A percentile compares a stretch with the other conserved stretches of the same genome.
phyloP scores from a whole-genome alignment of 1,284 basidiomycete species.

The Mycosarcoma mackinlayi region DNA sequence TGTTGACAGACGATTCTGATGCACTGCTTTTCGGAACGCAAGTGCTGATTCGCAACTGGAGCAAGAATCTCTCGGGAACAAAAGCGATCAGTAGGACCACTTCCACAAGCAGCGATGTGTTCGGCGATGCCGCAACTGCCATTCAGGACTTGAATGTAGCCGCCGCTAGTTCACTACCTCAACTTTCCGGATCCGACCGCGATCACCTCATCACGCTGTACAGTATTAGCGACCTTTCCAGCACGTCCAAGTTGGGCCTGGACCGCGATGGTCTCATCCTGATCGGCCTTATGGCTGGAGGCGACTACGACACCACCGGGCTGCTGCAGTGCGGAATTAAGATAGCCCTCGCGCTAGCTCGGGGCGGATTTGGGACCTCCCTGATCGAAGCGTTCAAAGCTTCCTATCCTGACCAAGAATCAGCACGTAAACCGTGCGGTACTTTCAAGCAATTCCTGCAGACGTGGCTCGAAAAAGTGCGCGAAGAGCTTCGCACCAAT shows the following conservation, averaged over 20 bases:
- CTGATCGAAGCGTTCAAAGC: conserved; percentile 73
- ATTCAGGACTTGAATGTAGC: not conserved
- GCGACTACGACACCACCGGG: conserved; percentile 79
- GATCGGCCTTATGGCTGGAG: conserved; percentile 85
- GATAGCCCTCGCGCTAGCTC: conserved; percentile 70
- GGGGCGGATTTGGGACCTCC: conserved; percentile 69
- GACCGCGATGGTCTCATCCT: conserved; percentile 82
- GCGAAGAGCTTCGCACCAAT: conserved; percentile 54
- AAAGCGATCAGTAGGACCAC: conserved; percentile 25
- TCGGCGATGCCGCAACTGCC: conserved; percentile 7
- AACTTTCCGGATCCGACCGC: conserved; percentile 25
- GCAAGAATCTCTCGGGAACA: conserved; percentile 38
- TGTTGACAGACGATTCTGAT: conserved; percentile 93
- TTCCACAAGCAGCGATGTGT: conserved; percentile 19
- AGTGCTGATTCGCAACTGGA: conserved; percentile 78
- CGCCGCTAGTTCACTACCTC: not conserved
- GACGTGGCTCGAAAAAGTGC: conserved; percentile 41
- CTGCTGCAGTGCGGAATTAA: conserved; percentile 55
- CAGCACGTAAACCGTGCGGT: not conserved
- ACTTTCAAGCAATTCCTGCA: conserved; percentile 32
- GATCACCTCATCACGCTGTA: conserved; percentile 28
- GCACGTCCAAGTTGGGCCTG: conserved; percentile 68
- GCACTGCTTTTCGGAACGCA: conserved; percentile 88
- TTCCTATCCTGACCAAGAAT: conserved; percentile 20
- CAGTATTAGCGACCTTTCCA: conserved; percentile 7